Conservation (phyloP, 2,329 filamentous ascomycete species). For the Nothophoma quercina region DNA sequence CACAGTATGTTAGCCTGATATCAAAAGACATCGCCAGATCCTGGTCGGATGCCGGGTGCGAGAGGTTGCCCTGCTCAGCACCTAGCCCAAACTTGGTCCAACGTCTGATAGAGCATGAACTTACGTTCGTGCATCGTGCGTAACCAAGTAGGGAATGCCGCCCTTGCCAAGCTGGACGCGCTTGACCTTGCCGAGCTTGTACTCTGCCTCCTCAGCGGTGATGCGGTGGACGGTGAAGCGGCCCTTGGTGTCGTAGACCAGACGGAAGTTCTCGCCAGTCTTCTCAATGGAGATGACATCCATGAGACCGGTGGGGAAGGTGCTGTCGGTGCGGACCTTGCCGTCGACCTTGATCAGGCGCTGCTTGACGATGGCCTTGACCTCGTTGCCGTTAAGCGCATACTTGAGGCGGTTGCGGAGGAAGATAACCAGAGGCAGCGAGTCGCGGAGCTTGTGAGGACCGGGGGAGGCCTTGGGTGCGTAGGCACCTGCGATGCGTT, state of each 20-base stretch:
- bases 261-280: slow-evolving; percentile 99
- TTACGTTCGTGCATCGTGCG: slow-evolving; percentile 99
- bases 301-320: slow-evolving; percentile 99
- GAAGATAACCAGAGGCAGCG: slow-evolving; percentile 98
- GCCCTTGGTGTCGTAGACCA: slow-evolving; percentile 99
- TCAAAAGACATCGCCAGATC: slow-evolving; percentile 73
- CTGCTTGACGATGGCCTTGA: slow-evolving; percentile 98
- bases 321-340: slow-evolving; percentile 99
- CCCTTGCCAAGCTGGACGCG: slow-evolving; percentile 98
- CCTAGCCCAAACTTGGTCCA: slow-evolving; percentile 67
- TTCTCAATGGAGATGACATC: slow-evolving; percentile 99
- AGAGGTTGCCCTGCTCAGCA: slow-evolving; percentile 42
- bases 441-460: slow-evolving; percentile 99
- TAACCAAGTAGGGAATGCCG: slow-evolving; percentile 99
- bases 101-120: slow-evolving; percentile 99
- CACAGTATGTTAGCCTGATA: slow-evolving; percentile 50
- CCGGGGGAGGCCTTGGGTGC: slow-evolving; percentile 75
- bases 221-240: slow-evolving; percentile 99
- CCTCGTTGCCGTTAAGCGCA: slow-evolving; percentile 98
- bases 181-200: slow-evolving; percentile 99
- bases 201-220: slow-evolving; percentile 97
- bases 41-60: slow-evolving; percentile 99
- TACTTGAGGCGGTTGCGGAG: slow-evolving; percentile 86
- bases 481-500: slow-evolving; percentile 55
- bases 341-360: slow-evolving; percentile 99